Base-by-base conservation (phyloP, 345 rosid genomes). In the Cardamine resedifolia region DNA sequence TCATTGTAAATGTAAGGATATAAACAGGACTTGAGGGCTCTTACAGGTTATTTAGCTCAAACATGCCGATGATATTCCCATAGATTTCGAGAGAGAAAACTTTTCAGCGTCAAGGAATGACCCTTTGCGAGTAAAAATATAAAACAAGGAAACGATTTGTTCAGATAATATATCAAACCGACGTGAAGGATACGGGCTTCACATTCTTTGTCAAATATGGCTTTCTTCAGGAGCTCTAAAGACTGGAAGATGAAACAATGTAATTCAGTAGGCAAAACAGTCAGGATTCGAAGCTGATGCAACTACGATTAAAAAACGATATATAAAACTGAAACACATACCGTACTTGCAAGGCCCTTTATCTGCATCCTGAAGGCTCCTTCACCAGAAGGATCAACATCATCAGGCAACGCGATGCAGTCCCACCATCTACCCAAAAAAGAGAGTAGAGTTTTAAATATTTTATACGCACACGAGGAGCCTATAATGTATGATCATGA, bases 1-100 rank as follows among this genome's bases (percentile, higher is more conserved):
- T 44, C 41, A 55, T 27, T 53, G 41, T 28, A 70, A 39, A 28
- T 8, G 12, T 27, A 58, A 24, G 14, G 16, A n/a, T 50, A 21
- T 30, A 68, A 9, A 61, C 6, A 18, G 30, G 68, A 59, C 24
- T 38, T 24, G 19, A 30, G 20, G 31, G 68, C 57, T 48, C 97
- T 88, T 86, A 94, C 96, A 94, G 86, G 83, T 94, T 94, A 83
- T 94, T 94, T 72, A 86, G 85, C 88, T 94, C 97, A 76, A 89
- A 91, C 96, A 94, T 94, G 85, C 96, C 96, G 51, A 94, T 87
- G 71, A 91, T 85, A 71, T 87, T 84, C 61, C 97, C 98, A 74
- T 88, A 91, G 70, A 94, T 85, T 52, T 94, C 98, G 18, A 87
- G 96, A 45, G 97, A 88, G 82, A 94, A 94, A 64, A 94, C 98